Evolutionary conservation across 1,284 basidiomycete genomes (phyloP), one percentile per base, ranked within the genome.

Genomic region (Takashimella koratensis): DNA sequence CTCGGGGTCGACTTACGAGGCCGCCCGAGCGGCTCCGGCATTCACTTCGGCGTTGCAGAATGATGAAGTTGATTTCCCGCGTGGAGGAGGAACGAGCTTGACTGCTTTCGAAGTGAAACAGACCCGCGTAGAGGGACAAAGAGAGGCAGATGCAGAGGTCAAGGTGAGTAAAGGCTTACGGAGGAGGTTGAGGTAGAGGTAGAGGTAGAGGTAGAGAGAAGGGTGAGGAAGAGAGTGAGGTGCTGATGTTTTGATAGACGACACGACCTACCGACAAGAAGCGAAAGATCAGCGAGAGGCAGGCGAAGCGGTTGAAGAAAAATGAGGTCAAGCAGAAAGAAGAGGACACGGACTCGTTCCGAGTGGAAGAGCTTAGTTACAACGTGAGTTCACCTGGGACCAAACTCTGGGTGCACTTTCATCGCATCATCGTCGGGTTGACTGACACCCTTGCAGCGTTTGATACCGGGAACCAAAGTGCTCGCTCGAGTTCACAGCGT

Each of bases 61-160:
- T 42, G 87, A 91, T 44, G 90, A 95, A 68, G 83, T 92, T 56
- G 92, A 97, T 76, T 98, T 98, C 74, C 94, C 94, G 45, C 84
- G 96, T 66, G 96, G 95, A 19, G 82, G 82, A n/a, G 82, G 82
- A 40, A 77, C 79, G 3, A 73, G 80, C 39, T 83, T 96, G 62
- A 96, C 94, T 25, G 86, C 91, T 24, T 78, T 92, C n/a, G 94
- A 98, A 75, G 86, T 92, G 59, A 91, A 94, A 71, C 80, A 86
- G 56, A 84, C 90, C 24, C 83, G 87, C 52, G 85, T 86, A 20
- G 94, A 98, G 73, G 95, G 86, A 4, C 79, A 84, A 10, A 84
- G 84, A 67, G 92, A 97, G 71, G 90, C 90, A 0, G 83, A 91
- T 64, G 82, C 83, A 41, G 89, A 92, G 63, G 76, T 70, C n/a